Evolutionary conservation across 2,329 filamentous ascomycete genomes (phyloP).

Genomic region (Fusarium euwallaceae): DNA sequence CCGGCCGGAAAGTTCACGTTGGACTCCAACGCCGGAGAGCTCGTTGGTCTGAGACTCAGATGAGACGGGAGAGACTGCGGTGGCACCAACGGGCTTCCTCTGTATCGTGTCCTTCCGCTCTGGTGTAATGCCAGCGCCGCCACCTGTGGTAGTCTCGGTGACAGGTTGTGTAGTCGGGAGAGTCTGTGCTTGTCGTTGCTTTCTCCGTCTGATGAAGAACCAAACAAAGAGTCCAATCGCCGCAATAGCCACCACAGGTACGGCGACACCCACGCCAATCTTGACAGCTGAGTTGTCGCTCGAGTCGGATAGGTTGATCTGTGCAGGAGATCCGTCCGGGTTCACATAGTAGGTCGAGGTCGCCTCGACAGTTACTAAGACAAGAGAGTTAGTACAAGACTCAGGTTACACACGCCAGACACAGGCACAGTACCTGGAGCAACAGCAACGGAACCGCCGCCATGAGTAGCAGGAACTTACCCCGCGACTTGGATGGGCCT

Average conservation of each 20-base stretch:
- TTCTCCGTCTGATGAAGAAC: constrained; percentile 33
- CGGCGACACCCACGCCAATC: constrained; percentile 38
- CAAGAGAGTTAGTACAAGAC: constrained; percentile 10
- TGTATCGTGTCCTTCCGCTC: constrained; percentile 23
- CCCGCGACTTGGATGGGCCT: constrained; percentile 38
- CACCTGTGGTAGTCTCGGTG: constrained; percentile 18
- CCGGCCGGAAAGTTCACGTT: constrained; percentile 32
- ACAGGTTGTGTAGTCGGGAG: constrained; percentile 18
- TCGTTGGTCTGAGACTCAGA: constrained; percentile 38
- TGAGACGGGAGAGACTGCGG: constrained; percentile 39
- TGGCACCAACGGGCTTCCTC: constrained; percentile 36
- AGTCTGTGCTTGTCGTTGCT: constrained; percentile 11
- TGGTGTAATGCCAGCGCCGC: constrained; percentile 5
- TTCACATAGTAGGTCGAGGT: constrained; percentile 43
- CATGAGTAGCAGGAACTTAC: constrained; percentile 49
- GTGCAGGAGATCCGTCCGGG: constrained; percentile 36
- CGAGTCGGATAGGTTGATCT: constrained; percentile 17
- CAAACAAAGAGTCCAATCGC: constrained; percentile 21
- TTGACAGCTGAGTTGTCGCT: constrained; percentile 30
- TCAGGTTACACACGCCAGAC: background rate
- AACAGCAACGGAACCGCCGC: constrained; percentile 43
- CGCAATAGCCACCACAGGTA: constrained; percentile 30
- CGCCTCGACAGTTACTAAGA: constrained; percentile 42
- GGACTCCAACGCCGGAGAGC: constrained; percentile 25
- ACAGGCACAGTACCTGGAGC: constrained; percentile 46